Percentiles rank a stretch among this genome's conserved stretches.
phyloP scores from a whole-genome alignment of 768 basidiomycete species.

The Phylloporus sp. region DNA sequence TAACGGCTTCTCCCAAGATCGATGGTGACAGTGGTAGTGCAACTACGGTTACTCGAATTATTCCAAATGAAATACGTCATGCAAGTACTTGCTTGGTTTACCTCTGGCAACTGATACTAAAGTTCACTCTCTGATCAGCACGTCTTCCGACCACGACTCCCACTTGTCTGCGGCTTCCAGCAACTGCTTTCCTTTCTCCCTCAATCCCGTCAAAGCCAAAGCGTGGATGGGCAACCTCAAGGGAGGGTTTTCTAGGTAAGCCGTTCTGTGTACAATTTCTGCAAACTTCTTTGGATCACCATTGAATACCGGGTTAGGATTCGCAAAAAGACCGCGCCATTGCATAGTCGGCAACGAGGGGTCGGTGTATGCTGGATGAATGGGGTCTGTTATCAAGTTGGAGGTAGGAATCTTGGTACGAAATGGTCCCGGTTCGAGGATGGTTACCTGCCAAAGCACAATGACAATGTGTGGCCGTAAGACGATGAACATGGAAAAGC shows the following conservation, averaged over 20 bases:
- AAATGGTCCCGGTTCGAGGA: constrained; percentile 2
- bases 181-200: constrained; percentile 1
- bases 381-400: not conserved
- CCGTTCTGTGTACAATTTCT: constrained; percentile 2
- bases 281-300: constrained; percentile 19
- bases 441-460: not conserved
- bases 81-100: too few relatives aligned
- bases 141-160: constrained; percentile 18
- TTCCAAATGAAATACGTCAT: not conserved
- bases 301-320: not conserved
- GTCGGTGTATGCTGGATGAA: constrained; percentile 15
- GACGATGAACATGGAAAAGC: not conserved
- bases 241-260: constrained; percentile 13
- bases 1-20: not conserved
- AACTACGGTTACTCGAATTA: too few relatives aligned
- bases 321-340: not conserved
- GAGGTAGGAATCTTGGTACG: not conserved
- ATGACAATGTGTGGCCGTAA: not conserved
- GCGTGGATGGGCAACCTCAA: constrained; percentile 10
- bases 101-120: not conserved
- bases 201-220: not conserved
- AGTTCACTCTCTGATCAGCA: not conserved
- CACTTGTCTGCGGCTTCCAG: constrained; percentile 16
- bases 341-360: constrained; percentile 2
- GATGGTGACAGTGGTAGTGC: too few relatives aligned